Percentiles rank a stretch among this genome's conserved stretches.
Evolutionary conservation across 2,329 filamentous ascomycete genomes (phyloP).

Genomic region (Fusarium equiseti): DNA sequence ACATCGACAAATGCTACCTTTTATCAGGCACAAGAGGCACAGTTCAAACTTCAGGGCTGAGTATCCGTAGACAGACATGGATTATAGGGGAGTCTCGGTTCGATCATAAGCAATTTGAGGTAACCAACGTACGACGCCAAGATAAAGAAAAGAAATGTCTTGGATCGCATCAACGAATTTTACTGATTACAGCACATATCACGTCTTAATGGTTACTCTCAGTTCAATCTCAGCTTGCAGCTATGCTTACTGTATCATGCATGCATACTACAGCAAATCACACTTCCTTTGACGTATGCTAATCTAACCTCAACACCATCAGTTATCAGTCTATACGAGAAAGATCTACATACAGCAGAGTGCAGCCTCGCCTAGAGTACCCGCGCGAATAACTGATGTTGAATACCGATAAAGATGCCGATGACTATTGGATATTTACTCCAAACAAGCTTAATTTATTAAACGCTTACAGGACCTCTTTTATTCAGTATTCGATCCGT

Average conservation of each 20-base stretch:
- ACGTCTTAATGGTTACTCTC: constrained; percentile 1
- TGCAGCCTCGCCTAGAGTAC: background rate
- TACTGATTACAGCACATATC: background rate
- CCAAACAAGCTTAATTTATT: background rate
- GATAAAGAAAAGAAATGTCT: constrained; percentile 5
- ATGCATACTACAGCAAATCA: background rate
- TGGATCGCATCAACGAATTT: background rate
- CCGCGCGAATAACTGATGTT: background rate
- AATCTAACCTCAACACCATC: constrained; percentile 23
- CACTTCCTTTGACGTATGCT: constrained; percentile 19
- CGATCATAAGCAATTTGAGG: background rate
- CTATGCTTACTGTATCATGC: constrained; percentile 1
- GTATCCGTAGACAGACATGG: background rate
- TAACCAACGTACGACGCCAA: constrained; percentile 26
- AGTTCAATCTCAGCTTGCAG: constrained; percentile 1
- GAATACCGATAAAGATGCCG: background rate
- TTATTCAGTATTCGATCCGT: background rate
- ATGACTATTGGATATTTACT: background rate
- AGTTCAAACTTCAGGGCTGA: constrained; percentile 5
- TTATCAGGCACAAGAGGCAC: background rate
- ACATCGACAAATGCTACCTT: constrained; percentile 4
- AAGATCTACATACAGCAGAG: background rate
- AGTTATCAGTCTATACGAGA: background rate
- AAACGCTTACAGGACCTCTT: background rate
- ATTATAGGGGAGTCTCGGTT: background rate